Conservation (phyloP, 192 early-diverging fungal genomes). For the Jimgerdemannia lactiflua region DNA sequence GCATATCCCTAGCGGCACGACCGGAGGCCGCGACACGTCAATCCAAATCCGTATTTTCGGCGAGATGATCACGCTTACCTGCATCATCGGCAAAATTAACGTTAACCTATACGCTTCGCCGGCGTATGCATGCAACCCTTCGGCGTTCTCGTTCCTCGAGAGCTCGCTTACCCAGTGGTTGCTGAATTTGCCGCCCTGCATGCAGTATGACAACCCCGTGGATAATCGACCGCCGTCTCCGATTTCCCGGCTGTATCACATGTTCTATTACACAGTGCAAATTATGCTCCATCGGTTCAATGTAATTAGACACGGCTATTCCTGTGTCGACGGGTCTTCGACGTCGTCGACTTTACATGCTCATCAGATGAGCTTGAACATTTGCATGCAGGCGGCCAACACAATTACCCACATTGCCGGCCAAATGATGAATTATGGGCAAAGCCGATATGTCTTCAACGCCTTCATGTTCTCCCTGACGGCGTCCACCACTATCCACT, state of each 20-base stretch:
- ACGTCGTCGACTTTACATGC: neutral
- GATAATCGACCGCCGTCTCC: neutral
- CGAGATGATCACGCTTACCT: conserved; percentile 23
- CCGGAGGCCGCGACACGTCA: neutral
- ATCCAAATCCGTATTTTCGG: conserved; percentile 24
- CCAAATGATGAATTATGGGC: conserved; percentile 22
- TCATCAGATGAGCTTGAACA: conserved; percentile 13
- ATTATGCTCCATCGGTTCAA: conserved; percentile 22
- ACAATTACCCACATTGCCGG: conserved; percentile 35
- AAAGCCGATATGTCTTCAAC: conserved; percentile 13
- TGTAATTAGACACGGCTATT: conserved; percentile 13
- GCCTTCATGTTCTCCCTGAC: conserved; percentile 8
- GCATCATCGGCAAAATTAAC: conserved; percentile 20
- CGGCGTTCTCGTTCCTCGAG: conserved; percentile 10
- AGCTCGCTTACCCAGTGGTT: conserved; percentile 23
- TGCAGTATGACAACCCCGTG: conserved; percentile 23
- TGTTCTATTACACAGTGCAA: conserved; percentile 31
- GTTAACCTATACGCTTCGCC: conserved; percentile 4
- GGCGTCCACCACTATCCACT: conserved; percentile 8
- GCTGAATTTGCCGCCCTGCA: conserved; percentile 21
- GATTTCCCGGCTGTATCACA: conserved; percentile 18
- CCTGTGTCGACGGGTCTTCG: conserved; percentile 3
- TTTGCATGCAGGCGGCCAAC: conserved; percentile 21
- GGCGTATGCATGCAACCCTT: conserved; percentile 1
- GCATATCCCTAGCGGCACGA: too few species aligned